These are phyloP conservation scores for Rasamsonia emersonii DNA, from an alignment of 2,329 filamentous ascomycete genomes.

Conservation along the genomic window DNA sequence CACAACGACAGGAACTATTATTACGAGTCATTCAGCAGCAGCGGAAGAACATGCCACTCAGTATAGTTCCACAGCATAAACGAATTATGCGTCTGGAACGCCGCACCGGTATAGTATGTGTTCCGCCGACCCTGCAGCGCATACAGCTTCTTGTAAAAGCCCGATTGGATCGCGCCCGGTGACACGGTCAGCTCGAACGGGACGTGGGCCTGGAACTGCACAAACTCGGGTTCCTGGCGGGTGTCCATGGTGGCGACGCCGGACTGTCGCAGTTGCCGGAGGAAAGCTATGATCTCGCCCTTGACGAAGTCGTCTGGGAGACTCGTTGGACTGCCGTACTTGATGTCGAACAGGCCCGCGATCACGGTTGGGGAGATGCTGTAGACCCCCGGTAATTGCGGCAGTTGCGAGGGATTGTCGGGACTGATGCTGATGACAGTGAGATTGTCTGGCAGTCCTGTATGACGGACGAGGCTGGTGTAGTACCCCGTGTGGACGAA, in stretches of 20 bases:
- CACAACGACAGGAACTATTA: too few relatives aligned
- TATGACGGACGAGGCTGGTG: slow-evolving; percentile 28
- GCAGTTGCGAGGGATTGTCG: slow-evolving; percentile 18
- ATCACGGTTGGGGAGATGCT: slow-evolving; percentile 12
- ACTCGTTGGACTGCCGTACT: slow-evolving; percentile 10
- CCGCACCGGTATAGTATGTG: slow-evolving; percentile 39
- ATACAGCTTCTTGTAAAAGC: slow-evolving; percentile 35
- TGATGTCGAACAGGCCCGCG: slow-evolving; percentile 9
- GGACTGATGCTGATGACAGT: slow-evolving; percentile 15
- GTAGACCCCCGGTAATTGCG: slow-evolving; percentile 22
- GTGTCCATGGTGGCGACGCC: slow-evolving; percentile 8
- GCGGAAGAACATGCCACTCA: too few relatives aligned
- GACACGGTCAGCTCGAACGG: slow-evolving; percentile 29
- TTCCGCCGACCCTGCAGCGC: slow-evolving; percentile 35
- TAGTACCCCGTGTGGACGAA: slow-evolving; percentile 33
- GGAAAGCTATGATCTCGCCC: slow-evolving; percentile 18
- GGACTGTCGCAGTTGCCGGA: slow-evolving; percentile 10
- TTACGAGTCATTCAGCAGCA: too few relatives aligned
- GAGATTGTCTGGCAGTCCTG: slow-evolving; percentile 22
- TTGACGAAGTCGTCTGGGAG: slow-evolving; percentile 17
- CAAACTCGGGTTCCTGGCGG: slow-evolving; percentile 20
- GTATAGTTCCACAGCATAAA: slow-evolving; percentile 15
- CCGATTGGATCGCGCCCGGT: slow-evolving; percentile 23
- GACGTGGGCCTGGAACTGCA: slow-evolving; percentile 27
- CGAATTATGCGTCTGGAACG: slow-evolving; percentile 19